A percentile compares a stretch with the other conserved stretches of the same genome.
phyloP scores from a whole-genome alignment of 1,139 yeast genomes.

The Chernovozyma sophiae-reginae region DNA sequence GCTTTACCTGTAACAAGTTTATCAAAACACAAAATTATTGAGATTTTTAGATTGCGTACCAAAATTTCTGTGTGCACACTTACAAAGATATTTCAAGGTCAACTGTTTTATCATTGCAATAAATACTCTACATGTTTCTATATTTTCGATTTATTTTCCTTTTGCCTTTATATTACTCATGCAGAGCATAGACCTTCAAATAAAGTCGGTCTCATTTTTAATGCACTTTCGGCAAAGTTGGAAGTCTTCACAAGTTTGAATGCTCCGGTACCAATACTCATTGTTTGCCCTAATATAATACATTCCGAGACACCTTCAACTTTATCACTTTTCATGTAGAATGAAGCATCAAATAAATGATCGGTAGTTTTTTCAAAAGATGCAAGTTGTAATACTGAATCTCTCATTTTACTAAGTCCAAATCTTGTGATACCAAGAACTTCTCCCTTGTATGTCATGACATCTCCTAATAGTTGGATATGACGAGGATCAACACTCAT shows the following conservation, averaged over 20 bases:
- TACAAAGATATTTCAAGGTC: not conserved
- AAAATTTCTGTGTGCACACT: no score
- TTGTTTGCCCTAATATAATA: slow-evolving; percentile 94
- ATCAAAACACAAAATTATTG: no score
- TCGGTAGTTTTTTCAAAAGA: slow-evolving; percentile 98
- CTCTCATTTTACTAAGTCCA: slow-evolving; percentile 98
- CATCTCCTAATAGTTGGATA: slow-evolving; percentile 94
- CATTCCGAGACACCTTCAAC: slow-evolving; percentile 98
- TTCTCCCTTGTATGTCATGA: slow-evolving; percentile 98
- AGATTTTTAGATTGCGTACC: no score
- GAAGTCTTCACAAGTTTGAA: slow-evolving; percentile 75
- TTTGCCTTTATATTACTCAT: not conserved
- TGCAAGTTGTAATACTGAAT: slow-evolving; percentile 93
- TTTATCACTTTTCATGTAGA: slow-evolving; percentile 91
- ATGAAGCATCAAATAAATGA: slow-evolving; percentile 96
- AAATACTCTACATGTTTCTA: slow-evolving; percentile 2
- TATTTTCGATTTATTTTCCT: slow-evolving; percentile 1
- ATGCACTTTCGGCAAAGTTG: slow-evolving; percentile 37
- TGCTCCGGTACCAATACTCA: slow-evolving; percentile 97
- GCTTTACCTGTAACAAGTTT: no score
- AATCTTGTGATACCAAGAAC: slow-evolving; percentile 97
- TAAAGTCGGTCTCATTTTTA: slow-evolving; percentile 51
- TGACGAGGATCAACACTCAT: slow-evolving; percentile 99
- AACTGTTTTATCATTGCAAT: slow-evolving; percentile 8
- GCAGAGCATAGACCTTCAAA: slow-evolving; percentile 51